Conservation (phyloP, 352 stramenopile genomes). For the Globisporangium splendens region DNA sequence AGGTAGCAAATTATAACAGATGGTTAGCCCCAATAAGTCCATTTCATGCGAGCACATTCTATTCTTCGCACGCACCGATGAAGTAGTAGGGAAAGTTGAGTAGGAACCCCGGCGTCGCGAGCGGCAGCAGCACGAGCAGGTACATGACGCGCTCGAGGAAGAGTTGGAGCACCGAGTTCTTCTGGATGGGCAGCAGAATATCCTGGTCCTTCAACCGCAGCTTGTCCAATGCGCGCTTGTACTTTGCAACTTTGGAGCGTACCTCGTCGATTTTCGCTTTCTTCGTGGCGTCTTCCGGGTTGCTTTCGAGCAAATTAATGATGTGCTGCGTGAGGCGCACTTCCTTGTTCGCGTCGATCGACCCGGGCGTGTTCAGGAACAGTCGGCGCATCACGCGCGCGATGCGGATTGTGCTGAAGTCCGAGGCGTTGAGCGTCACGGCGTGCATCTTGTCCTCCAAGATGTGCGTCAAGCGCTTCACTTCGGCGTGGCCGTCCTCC, state of each 20-base stretch:
- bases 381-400: constrained; percentile 66
- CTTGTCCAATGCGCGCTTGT: constrained; percentile 53
- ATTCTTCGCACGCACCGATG: constrained; percentile 38
- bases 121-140: constrained; percentile 58
- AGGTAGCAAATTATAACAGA: background rate
- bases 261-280: constrained; percentile 33
- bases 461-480: constrained; percentile 37
- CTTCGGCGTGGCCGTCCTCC: constrained; percentile 27
- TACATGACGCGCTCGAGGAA: constrained; percentile 69
- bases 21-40: background rate
- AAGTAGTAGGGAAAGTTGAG: constrained; percentile 81
- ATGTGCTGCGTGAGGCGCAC: constrained; percentile 76
- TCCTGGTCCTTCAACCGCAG: constrained; percentile 72
- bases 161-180: constrained; percentile 52
- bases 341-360: constrained; percentile 67
- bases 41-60: too few relatives aligned
- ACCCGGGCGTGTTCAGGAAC: constrained; percentile 55
- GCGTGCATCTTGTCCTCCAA: constrained; percentile 42
- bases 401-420: constrained; percentile 58
- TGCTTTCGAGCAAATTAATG: constrained; percentile 65
- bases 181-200: constrained; percentile 40
- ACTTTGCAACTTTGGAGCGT: constrained; percentile 51
- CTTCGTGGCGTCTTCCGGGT: constrained; percentile 28
- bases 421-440: constrained; percentile 58
- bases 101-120: constrained; percentile 63